Evolutionary conservation across 192 early-diverging fungal genomes (phyloP).

Genomic region (Backusella tuberculispora): DNA sequence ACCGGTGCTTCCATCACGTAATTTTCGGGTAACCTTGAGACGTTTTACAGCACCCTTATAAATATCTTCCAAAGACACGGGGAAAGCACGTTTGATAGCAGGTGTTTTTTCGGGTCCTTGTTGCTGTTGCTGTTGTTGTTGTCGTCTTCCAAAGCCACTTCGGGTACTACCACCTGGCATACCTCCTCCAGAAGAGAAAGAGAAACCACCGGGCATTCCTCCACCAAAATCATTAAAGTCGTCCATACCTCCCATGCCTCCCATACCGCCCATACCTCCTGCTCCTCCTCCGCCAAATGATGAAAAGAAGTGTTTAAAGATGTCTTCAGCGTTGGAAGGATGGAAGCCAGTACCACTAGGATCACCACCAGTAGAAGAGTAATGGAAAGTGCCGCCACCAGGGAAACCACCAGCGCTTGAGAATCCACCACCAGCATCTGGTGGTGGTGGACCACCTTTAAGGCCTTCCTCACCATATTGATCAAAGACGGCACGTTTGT

Average conservation of each 20-base stretch:
- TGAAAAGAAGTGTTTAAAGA: constrained; percentile 90
- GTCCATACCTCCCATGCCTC: constrained; percentile 31
- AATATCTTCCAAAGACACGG: constrained; percentile 88
- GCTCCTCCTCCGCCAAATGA: constrained; percentile 54
- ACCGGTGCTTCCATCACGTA: constrained; percentile 46
- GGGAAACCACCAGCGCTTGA: constrained; percentile 49
- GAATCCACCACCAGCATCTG: constrained; percentile 58
- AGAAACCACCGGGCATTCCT: constrained; percentile 42
- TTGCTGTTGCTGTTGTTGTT: constrained; percentile 26
- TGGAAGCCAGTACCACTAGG: constrained; percentile 67
- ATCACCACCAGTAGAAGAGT: constrained; percentile 52
- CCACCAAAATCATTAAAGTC: constrained; percentile 23
- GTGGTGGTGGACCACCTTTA: constrained; percentile 71
- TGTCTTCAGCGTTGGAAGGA: constrained; percentile 86
- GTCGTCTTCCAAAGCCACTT: constrained; percentile 20
- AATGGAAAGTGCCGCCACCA: constrained; percentile 65
- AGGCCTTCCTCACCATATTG: constrained; percentile 95
- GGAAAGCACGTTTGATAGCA: constrained; percentile 72
- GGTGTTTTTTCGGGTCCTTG: constrained; percentile 47
- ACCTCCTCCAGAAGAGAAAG: constrained; percentile 45
- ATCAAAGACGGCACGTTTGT: constrained; percentile 96
- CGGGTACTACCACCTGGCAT: constrained; percentile 42
- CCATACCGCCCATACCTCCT: constrained; percentile 37
- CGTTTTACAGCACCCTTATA: constrained; percentile 89
- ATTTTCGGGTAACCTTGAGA: constrained; percentile 87